Evolutionary conservation across 2,329 filamentous ascomycete species (phyloP).

Genomic region (Colletotrichum sp.): DNA sequence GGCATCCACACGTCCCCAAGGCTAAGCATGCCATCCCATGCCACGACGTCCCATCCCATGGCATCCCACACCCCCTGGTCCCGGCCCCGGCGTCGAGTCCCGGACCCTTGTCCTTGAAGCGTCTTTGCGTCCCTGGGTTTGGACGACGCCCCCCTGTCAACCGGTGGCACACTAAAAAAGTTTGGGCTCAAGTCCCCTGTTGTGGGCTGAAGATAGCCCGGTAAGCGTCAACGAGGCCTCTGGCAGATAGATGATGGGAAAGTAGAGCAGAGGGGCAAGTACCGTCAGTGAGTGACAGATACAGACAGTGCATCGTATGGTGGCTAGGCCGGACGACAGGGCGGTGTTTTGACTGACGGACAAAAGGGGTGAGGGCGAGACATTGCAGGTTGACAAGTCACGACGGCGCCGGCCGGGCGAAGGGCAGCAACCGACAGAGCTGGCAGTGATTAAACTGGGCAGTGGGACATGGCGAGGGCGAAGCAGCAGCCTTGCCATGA

Average conservation of each 20-base stretch:
- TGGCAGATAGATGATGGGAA: conserved; percentile 3
- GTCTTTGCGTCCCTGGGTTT: conserved; percentile 20
- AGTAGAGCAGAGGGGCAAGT: neutral
- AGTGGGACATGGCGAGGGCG: neutral
- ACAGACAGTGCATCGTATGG: neutral
- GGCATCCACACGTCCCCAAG: conserved; percentile 15
- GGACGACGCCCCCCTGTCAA: conserved; percentile 16
- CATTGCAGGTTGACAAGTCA: conserved; percentile 17
- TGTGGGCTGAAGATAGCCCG: conserved; percentile 23
- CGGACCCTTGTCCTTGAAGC: conserved; percentile 20
- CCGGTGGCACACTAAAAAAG: conserved; percentile 19
- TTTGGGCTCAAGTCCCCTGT: conserved; percentile 8
- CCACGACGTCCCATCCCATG: conserved; percentile 3
- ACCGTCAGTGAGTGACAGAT: neutral
- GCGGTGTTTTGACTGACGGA: neutral
- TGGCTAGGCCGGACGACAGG: neutral
- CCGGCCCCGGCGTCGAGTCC: neutral
- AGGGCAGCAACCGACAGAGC: neutral
- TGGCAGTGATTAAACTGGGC: neutral
- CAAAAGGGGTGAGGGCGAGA: conserved; percentile 13
- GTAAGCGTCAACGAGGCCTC: conserved; percentile 10
- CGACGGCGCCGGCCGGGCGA: neutral
- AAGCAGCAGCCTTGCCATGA: neutral
- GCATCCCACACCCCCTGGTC: conserved; percentile 5
- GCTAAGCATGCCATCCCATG: conserved; percentile 12